These are phyloP conservation scores for Solanum tarijense DNA, from an alignment of 257 asterid species.

Conservation along the genomic window DNA sequence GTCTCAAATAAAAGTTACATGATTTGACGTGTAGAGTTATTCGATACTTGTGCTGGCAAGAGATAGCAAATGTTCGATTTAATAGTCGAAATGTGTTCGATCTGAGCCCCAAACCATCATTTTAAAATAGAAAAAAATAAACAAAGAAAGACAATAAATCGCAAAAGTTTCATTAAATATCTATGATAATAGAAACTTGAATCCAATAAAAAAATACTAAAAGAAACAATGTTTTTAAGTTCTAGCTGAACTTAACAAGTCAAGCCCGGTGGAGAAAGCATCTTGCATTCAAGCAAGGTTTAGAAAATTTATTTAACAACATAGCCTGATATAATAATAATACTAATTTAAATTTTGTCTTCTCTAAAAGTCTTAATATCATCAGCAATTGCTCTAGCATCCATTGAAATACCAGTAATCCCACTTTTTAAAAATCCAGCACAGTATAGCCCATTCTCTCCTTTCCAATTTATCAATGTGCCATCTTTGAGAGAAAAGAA, in stretches of 20 bases:
- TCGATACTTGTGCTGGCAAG: background rate
- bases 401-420: too few species aligned
- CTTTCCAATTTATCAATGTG: too few species aligned
- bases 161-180: background rate
- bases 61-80: background rate
- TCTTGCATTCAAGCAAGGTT: too few species aligned
- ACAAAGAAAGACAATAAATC: background rate
- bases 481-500: too few species aligned
- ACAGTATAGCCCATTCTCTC: too few species aligned
- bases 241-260: too few species aligned
- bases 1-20: background rate
- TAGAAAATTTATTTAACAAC: background rate
- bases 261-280: too few species aligned
- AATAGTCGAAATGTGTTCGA: too few species aligned
- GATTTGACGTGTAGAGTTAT: background rate
- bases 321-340: background rate
- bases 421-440: too few species aligned
- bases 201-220: too few species aligned
- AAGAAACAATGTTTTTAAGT: background rate
- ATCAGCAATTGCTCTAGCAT: too few species aligned
- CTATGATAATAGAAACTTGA: background rate
- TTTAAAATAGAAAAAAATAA: background rate
- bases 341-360: background rate
- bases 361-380: too few species aligned
- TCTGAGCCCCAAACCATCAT: fast-evolving